Evolutionary conservation across 1,139 yeast species (phyloP).

Genomic region (Candida dubliniensis): DNA sequence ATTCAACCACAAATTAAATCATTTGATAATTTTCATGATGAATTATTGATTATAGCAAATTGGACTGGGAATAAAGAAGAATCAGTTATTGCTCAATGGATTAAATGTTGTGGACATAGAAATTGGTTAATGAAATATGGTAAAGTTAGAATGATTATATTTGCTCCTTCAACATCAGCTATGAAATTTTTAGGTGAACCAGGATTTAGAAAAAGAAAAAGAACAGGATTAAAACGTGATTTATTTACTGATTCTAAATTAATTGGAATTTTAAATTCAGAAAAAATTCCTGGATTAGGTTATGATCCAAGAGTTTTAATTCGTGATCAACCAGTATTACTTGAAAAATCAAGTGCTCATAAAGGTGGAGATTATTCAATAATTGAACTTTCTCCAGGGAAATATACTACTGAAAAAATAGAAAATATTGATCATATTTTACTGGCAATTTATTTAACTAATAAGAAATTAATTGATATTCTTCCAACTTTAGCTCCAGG

Average conservation of each 20-base stretch:
- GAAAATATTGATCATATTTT: slow-evolving; percentile 69
- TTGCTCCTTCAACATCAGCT: slow-evolving; percentile 62
- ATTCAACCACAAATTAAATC: slow-evolving; percentile 35
- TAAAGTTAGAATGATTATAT: slow-evolving; percentile 65
- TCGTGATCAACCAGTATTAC: slow-evolving; percentile 39
- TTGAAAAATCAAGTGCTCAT: slow-evolving; percentile 23
- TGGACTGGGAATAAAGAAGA: slow-evolving; percentile 60
- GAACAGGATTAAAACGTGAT: slow-evolving; percentile 62
- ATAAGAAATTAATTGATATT: slow-evolving; percentile 37
- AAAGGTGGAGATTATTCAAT: slow-evolving; percentile 39
- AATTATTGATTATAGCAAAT: slow-evolving; percentile 65
- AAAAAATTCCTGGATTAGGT: slow-evolving; percentile 25
- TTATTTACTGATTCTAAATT: slow-evolving; percentile 55
- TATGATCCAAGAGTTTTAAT: slow-evolving; percentile 41
- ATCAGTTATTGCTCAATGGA: slow-evolving; percentile 72
- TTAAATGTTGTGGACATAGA: slow-evolving; percentile 63
- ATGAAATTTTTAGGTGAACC: slow-evolving; percentile 57
- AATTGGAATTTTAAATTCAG: slow-evolving; percentile 44
- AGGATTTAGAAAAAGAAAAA: slow-evolving; percentile 47
- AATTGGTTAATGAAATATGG: slow-evolving; percentile 82
- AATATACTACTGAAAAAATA: slow-evolving; percentile 54
- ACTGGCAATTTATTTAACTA: slow-evolving; percentile 27
- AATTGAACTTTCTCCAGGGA: slow-evolving; percentile 60
- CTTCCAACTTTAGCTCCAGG: slow-evolving; percentile 75
- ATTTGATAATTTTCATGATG: slow-evolving; percentile 55